Percentiles rank a stretch among this genome's conserved stretches.
phyloP scores from a whole-genome alignment of 495 filamentous ascomycete species.

The Antarctomyces pellizariae region DNA sequence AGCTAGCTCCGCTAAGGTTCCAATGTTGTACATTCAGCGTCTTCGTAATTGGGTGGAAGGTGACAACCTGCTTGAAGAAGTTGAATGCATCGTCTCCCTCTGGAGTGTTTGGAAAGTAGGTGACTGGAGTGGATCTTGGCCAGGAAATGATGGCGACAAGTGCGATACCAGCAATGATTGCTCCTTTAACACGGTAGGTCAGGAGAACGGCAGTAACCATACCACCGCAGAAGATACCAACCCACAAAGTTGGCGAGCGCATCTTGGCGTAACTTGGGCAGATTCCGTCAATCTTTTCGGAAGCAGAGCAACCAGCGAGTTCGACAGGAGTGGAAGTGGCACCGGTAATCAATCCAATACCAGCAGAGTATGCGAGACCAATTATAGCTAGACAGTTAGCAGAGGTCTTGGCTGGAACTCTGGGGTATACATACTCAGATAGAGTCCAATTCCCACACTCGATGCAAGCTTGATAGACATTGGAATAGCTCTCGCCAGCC shows the following conservation, averaged over 20 bases:
- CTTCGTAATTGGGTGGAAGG: slow-evolving; percentile 49
- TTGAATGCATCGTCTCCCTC: slow-evolving; percentile 43
- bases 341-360: slow-evolving; percentile 46
- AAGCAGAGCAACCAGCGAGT: slow-evolving; percentile 34
- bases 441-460: slow-evolving; percentile 58
- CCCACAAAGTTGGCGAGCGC: slow-evolving; percentile 56
- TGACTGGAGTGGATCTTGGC: slow-evolving; percentile 48
- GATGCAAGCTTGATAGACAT: slow-evolving; percentile 62
- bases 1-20: slow-evolving; percentile 32
- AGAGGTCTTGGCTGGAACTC: no score
- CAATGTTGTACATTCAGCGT: slow-evolving; percentile 44
- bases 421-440: no score
- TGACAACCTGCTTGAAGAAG: slow-evolving; percentile 66
- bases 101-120: slow-evolving; percentile 49
- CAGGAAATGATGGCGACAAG: slow-evolving; percentile 69
- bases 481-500: slow-evolving; percentile 53
- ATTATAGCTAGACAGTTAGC: slow-evolving; percentile 37
- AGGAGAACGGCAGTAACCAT: slow-evolving; percentile 51
- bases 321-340: slow-evolving; percentile 32
- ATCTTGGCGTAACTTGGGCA: slow-evolving; percentile 37
- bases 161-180: slow-evolving; percentile 56
- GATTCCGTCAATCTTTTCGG: no score
- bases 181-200: slow-evolving; percentile 67
- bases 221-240: slow-evolving; percentile 66
- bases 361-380: slow-evolving; percentile 49